Evolutionary conservation across 2,329 filamentous ascomycete species (phyloP), one percentile per base, ranked within the genome.

Genomic region (Botryosphaeria dothidea): DNA sequence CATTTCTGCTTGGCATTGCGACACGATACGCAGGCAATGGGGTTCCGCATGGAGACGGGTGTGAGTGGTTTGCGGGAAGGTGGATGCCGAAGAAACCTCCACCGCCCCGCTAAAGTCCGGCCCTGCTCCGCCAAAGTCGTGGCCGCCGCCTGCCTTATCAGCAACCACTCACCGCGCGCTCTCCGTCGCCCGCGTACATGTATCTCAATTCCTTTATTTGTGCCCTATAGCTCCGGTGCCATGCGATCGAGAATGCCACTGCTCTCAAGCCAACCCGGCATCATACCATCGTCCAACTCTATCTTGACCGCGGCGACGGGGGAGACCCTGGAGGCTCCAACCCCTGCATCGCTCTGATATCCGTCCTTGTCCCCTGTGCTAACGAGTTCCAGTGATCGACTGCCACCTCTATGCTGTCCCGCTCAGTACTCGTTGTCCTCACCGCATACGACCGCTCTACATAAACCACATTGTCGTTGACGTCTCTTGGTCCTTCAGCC

Each of bases 1-100:
- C 76, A 78, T 67, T 74, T 73, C 66, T 78, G 77, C 70, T 78
- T 78, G 13, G 76, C 76, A 66, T 71, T 75, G 45, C 77, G 71
- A 60, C 77, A 78, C 45, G 75, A 71, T 21, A 77, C 70, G 57
- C 77, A 78, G 13, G 77, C 77, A 25, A 78, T 73, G 21, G 77
- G 77, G 65, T 78, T 78, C 65, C 77, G 70, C 77, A 78, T 78
- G 25, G 67, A 43, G 48, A 25, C n/a, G 48, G 15, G 25, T 27
- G 31, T 61, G 43, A 19, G n/a, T 34, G 48, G 48, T 52, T 19
- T 48, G 36, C 17, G 29, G 19, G 27, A 31, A 56, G 61, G 34
- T 56, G 61, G 29, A 64, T 36, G 61, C 49, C n/a, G 5, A 15
- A 31, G 25, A n/a, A 15, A n/a, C 17, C 23, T 25, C 36, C 23